Evolutionary conservation across 148 eudicot genomes (phyloP), one percentile per base, ranked within the genome.

Genomic region (Vaccinium macrocarpon): DNA sequence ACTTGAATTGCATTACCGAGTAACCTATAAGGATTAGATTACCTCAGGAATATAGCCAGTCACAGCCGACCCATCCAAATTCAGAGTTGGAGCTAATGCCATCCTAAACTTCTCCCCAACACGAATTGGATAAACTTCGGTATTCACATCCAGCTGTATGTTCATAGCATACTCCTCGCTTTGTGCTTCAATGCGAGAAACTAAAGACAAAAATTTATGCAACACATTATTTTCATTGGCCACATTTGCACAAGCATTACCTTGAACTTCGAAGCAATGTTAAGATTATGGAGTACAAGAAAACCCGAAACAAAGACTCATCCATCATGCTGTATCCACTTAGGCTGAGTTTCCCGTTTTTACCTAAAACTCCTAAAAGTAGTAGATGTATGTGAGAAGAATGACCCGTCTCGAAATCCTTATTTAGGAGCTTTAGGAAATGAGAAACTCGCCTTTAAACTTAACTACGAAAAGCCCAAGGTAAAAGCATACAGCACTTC

Each of bases 51-150:
- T 92, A 85, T 90, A 96, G 23, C 99, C 97, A 57, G 88, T 89
- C 79, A 94, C 98, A 9, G 99, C 95, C 23, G 97, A 91, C 62
- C 98, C 98, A 84, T 94, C 99, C 81, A 93, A 79, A 86, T 94
- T 95, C 5, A 96, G 90, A 57, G 99, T 94, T 48, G 98, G 84
- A 11, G 97, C 95, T 50, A 94, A 82, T 38, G 86, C 98, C 92
- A 96, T 91, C 82, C 93, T 91, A 89, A 93, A 94, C 38, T 96
- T 88, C 84, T 94, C 95, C 53, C 94, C 95, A 29, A 84, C 87
- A 57, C 85, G 86, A 88, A 96, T 88, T 35, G 95, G 99, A 91
- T 94, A 94, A 13, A 96, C 89, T 64, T 96, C 99, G 12, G 88
- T 85, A 66, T 96, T 96, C 52, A 96, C 90, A 90, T 96, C 99